phyloP scores from a whole-genome alignment of 331 rosid genomes.

The Telfairia occidentalis region DNA sequence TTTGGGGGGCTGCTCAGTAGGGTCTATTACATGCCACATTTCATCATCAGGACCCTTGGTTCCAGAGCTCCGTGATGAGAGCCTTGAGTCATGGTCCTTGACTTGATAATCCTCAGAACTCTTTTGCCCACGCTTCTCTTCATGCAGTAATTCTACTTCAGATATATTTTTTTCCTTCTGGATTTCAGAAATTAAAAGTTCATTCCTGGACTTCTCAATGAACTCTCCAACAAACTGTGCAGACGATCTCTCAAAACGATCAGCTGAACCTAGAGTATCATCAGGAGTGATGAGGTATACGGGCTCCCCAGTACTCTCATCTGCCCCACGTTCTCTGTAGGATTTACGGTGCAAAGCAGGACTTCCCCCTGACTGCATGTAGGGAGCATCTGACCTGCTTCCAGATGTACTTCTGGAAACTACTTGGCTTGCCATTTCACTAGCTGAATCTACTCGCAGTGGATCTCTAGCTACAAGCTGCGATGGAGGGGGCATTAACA shows the following conservation, averaged over 20 bases:
- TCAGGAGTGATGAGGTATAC: constrained; percentile 28
- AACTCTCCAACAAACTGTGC: constrained; percentile 51
- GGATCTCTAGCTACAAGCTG: constrained; percentile 36
- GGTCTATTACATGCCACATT: constrained; percentile 56
- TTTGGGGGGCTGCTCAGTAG: constrained; percentile 25
- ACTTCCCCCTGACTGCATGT: constrained; percentile 23
- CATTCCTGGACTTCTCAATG: constrained; percentile 40
- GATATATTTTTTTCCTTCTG: constrained; percentile 24
- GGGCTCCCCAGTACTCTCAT: constrained; percentile 28
- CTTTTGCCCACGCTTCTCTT: constrained; percentile 21
- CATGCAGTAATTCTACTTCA: constrained; percentile 24
- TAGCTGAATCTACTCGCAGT: constrained; percentile 14
- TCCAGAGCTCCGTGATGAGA: constrained; percentile 49
- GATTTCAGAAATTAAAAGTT: constrained; percentile 38
- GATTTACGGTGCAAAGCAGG: constrained; percentile 28
- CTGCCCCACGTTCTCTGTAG: constrained; percentile 22
- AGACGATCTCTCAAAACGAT: constrained; percentile 47
- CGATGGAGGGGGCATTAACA: constrained; percentile 44
- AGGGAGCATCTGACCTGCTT: constrained; percentile 32
- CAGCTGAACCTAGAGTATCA: constrained; percentile 68
- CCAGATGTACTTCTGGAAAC: constrained; percentile 35
- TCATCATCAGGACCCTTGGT: constrained; percentile 69
- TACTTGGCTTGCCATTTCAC: constrained; percentile 25
- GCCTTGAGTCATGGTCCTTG: constrained; percentile 29
- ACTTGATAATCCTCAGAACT: constrained; percentile 25